Evolutionary conservation across 371 early-diverging fungal genomes (phyloP), one percentile per base, ranked within the genome.

Genomic region (Mortierella sp.): DNA sequence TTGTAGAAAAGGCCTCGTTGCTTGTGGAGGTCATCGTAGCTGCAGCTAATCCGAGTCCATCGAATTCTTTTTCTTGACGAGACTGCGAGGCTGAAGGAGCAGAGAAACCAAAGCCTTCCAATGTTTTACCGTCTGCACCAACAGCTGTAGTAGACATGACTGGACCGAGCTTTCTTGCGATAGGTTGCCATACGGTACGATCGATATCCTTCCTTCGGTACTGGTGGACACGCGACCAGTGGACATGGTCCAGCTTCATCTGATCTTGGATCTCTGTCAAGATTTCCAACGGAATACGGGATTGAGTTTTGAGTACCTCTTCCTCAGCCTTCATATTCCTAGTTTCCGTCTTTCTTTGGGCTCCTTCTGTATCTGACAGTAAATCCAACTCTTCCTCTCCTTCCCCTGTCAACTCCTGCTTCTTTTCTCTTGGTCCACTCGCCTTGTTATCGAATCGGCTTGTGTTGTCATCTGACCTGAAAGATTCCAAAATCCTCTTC

Each of bases 211-310:
- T 65, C 28, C 19, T 56, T 23, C 70, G 54, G 66, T 66, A 78
- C 66, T 68, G 62, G 15, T 54, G 66, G 12, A 78, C 62, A 15
- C 73, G 72, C 4, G 59, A n/a, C 78, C 78, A 78, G 4, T 72
- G 43, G 1, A 78, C 73, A 32, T 37, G 78, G 13, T 78, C 78
- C 7, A 72, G 26, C 12, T 15, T 29, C 78, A 78, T 78, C 47
- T 78, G 78, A 13, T 64, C 59, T 28, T 26, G 56, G 28, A 78
- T 72, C 40, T 69, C 73, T 4, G 34, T 49, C 78, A 65, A 61
- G 32, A 72, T 43, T 54, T 32, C 32, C 5, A 45, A 8, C 5
- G 78, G 70, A 2, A 78, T 72, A 57, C 54, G 59, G 29, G 53
- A 15, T 15, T n/a, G 37, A 28, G 62, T 64, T 49, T 69, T 54